Base-by-base conservation (phyloP, 768 basidiomycete genomes). In the Phylloporus sp. region DNA sequence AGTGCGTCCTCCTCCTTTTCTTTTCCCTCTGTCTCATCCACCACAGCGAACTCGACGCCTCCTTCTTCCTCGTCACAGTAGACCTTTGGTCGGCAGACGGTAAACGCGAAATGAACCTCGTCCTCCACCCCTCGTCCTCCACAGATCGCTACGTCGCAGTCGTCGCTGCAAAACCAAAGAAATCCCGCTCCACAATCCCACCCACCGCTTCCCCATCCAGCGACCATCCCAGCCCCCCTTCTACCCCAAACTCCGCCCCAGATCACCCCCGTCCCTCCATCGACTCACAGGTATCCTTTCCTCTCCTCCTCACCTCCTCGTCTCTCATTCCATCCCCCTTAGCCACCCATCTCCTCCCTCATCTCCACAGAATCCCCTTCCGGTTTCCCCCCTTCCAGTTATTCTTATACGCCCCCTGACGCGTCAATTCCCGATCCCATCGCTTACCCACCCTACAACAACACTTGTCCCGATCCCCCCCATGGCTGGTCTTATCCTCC, bases 1-100 rank as follows among this genome's bases (percentile, higher is more conserved):
- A 90, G 91, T 91, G 59, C 58, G 88, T 74, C 47, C 31, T 14
- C 42, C 35, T 0, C 20, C 10, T 17, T 18, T 23, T 20, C 7
- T n/a, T 28, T 37, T 36, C 39, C 14, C 33, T 13, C 51, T 15
- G 53, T 26, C 52, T 52, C 23, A 48, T 2, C 14, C 7, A 15
- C 23, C 5, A 11, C 60, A 95, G 93, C 53, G 84, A 90, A 38
- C 74, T 95, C 40, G 87, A 94, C 64, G 82, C 77, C 51, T 86
- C 88, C 2, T 94, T 92, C 68, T 90, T 97, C 63, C 67, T 96
- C 34, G 85, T 91, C 22, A 88, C 89, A 15, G 90, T 90, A n/a
- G 93, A 96, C 68, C 70, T 97, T 3, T 95, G 91, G 88, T 90
- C 89, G 0, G 76, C 74, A 35, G 90, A 93, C 56, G 86, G 81